Percentiles rank a stretch among this genome's conserved stretches.
phyloP scores from a whole-genome alignment of 768 basidiomycete species.

The Phaeolepiota aurea region DNA sequence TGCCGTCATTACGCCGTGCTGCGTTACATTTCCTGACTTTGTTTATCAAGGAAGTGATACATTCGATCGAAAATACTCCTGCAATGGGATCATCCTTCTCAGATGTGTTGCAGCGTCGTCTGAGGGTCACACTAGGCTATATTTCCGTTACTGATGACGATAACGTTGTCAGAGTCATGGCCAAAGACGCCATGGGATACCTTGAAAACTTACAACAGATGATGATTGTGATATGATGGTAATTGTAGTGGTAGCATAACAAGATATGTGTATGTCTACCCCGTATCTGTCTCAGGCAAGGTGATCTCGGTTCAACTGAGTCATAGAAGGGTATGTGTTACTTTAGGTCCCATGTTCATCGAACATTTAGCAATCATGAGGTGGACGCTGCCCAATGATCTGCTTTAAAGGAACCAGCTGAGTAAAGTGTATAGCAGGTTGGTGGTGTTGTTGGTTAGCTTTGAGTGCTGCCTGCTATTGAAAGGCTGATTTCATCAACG shows the following conservation, averaged over 20 bases:
- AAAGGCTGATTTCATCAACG: constrained; percentile 69
- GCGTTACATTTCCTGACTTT: constrained; percentile 77
- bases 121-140: constrained; percentile 58
- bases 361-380: constrained; percentile 12
- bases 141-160: constrained; percentile 69
- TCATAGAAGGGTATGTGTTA: constrained; percentile 62
- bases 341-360: constrained; percentile 43
- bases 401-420: constrained; percentile 15
- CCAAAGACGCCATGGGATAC: constrained; percentile 55
- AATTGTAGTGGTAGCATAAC: neutral
- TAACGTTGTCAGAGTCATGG: constrained; percentile 63
- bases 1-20: constrained; percentile 77
- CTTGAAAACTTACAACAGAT: constrained; percentile 43
- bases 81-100: constrained; percentile 18
- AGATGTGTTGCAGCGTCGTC: constrained; percentile 32
- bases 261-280: constrained; percentile 36
- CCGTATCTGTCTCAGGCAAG: constrained; percentile 92
- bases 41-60: constrained; percentile 53
- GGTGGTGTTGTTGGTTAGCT: constrained; percentile 9
- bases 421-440: constrained; percentile 2
- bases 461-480: constrained; percentile 37
- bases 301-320: constrained; percentile 61
- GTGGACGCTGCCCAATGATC: constrained; percentile 10
- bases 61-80: constrained; percentile 38
- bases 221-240: constrained; percentile 26